Conservation (phyloP, 805 yeast species). For the Debaryomyces castellii region DNA sequence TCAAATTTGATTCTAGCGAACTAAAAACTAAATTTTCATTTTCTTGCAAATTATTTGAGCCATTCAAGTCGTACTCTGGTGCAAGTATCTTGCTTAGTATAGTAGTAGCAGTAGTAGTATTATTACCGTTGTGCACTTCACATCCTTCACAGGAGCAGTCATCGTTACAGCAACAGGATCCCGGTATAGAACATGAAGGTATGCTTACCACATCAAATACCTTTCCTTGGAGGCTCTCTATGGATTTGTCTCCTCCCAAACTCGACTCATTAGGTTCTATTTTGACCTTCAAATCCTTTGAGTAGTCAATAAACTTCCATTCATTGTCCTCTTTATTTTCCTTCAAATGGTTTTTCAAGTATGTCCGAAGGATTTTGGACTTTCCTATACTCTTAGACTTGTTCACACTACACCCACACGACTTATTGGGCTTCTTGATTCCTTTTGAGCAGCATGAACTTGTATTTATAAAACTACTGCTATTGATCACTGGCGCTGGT, state of each 20-base stretch:
- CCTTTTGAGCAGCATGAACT: conserved; percentile 32
- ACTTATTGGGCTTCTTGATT: conserved; percentile 15
- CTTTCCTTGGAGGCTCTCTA: background rate
- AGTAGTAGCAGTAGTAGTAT: conserved; percentile 1
- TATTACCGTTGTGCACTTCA: conserved; percentile 27
- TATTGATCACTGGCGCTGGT: conserved; percentile 23
- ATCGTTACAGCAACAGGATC: conserved; percentile 36
- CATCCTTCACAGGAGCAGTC: conserved; percentile 40
- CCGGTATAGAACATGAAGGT: conserved; percentile 35
- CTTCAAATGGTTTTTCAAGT: conserved; percentile 23
- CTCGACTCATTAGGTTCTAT: conserved; percentile 6
- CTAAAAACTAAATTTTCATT: conserved; percentile 1
- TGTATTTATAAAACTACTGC: conserved; percentile 34
- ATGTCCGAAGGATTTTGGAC: conserved; percentile 33
- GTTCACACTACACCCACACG: conserved; percentile 31
- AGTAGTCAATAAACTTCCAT: conserved; percentile 9
- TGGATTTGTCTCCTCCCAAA: background rate
- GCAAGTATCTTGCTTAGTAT: conserved; percentile 5
- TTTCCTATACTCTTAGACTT: conserved; percentile 30
- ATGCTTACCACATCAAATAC: conserved; percentile 23
- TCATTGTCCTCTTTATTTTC: conserved; percentile 6
- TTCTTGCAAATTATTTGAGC: conserved; percentile 8
- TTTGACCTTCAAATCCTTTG: background rate
- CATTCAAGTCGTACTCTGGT: conserved; percentile 7
- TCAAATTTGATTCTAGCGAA: background rate